Conservation (phyloP, 2,329 filamentous ascomycete species). For the Thielaviopsis punctulata region DNA sequence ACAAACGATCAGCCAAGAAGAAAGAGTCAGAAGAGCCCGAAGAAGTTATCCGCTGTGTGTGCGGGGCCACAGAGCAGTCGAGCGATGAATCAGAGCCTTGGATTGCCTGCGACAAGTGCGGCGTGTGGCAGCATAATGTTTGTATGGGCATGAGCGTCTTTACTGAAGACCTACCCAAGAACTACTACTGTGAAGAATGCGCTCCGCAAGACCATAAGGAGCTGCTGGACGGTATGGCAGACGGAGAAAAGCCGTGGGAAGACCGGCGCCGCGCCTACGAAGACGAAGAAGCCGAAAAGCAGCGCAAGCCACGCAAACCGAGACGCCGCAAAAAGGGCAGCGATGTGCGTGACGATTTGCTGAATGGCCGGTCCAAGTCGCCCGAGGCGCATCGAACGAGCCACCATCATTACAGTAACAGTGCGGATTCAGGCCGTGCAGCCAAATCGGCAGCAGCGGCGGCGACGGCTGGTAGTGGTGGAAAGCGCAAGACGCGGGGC, state of each 20-base stretch:
- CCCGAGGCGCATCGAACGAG: slow-evolving; percentile 12
- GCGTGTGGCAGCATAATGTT: slow-evolving; percentile 92
- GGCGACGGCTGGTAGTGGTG: no score
- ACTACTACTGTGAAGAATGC: slow-evolving; percentile 90
- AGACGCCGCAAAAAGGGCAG: slow-evolving; percentile 52
- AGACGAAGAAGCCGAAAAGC: slow-evolving; percentile 40
- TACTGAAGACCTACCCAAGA: slow-evolving; percentile 58
- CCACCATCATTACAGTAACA: not conserved
- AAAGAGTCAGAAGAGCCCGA: slow-evolving; percentile 26
- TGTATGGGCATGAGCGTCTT: slow-evolving; percentile 77
- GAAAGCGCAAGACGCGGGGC: slow-evolving; percentile 41
- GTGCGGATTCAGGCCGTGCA: not conserved
- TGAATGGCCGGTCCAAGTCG: slow-evolving; percentile 11
- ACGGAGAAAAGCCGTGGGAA: slow-evolving; percentile 79
- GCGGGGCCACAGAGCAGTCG: slow-evolving; percentile 70
- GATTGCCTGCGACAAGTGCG: slow-evolving; percentile 89
- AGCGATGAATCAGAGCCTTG: slow-evolving; percentile 78
- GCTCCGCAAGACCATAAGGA: slow-evolving; percentile 67
- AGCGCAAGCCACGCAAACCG: slow-evolving; percentile 36
- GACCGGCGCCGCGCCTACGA: slow-evolving; percentile 45
- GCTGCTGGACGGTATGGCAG: slow-evolving; percentile 58
- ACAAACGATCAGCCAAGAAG: slow-evolving; percentile 39
- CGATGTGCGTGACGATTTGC: slow-evolving; percentile 35
- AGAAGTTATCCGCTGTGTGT: slow-evolving; percentile 83
- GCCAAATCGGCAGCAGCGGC: no score